Evolutionary conservation across 2,329 filamentous ascomycete genomes (phyloP).

Genomic region (Penicillium sp.): DNA sequence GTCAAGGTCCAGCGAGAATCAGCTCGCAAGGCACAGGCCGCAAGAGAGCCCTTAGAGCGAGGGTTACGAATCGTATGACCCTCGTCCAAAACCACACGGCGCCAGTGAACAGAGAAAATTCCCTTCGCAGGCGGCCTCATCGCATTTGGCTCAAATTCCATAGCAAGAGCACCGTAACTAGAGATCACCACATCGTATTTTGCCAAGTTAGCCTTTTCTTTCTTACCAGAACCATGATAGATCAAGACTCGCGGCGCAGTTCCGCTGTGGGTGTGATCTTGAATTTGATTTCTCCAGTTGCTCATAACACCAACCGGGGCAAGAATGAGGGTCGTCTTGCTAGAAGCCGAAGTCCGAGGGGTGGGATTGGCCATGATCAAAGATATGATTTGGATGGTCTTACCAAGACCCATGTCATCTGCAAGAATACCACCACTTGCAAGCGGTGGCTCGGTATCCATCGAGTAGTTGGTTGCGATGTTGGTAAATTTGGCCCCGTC

Average conservation of each 20-base stretch:
- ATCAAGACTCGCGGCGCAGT: slow-evolving; percentile 69
- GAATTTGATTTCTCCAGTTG: slow-evolving; percentile 84
- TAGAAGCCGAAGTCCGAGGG: slow-evolving; percentile 51
- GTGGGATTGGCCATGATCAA: slow-evolving; percentile 68
- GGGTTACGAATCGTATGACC: slow-evolving; percentile 83
- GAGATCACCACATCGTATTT: slow-evolving; percentile 80
- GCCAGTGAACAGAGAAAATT: slow-evolving; percentile 72
- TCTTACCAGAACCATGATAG: slow-evolving; percentile 72
- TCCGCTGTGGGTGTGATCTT: slow-evolving; percentile 71
- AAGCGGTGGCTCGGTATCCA: slow-evolving; percentile 63
- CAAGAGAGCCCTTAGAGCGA: slow-evolving; percentile 72
- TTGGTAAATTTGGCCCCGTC: slow-evolving; percentile 63
- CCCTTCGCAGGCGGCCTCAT: slow-evolving; percentile 56
- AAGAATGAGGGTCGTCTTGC: slow-evolving; percentile 75
- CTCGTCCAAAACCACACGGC: slow-evolving; percentile 80
- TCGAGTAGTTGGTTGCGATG: slow-evolving; percentile 73
- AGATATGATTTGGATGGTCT: slow-evolving; percentile 85
- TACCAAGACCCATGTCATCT: slow-evolving; percentile 92
- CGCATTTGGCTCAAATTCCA: slow-evolving; percentile 63
- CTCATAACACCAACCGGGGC: slow-evolving; percentile 86
- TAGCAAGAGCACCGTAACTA: slow-evolving; percentile 77
- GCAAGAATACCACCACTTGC: slow-evolving; percentile 84
- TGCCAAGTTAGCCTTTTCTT: slow-evolving; percentile 64
- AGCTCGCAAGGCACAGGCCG: slow-evolving; percentile 70
- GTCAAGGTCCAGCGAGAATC: slow-evolving; percentile 79